A percentile compares a stretch with the other conserved stretches of the same genome.
Evolutionary conservation across 768 basidiomycete genomes (phyloP).

Genomic region (Amanita rubescens): DNA sequence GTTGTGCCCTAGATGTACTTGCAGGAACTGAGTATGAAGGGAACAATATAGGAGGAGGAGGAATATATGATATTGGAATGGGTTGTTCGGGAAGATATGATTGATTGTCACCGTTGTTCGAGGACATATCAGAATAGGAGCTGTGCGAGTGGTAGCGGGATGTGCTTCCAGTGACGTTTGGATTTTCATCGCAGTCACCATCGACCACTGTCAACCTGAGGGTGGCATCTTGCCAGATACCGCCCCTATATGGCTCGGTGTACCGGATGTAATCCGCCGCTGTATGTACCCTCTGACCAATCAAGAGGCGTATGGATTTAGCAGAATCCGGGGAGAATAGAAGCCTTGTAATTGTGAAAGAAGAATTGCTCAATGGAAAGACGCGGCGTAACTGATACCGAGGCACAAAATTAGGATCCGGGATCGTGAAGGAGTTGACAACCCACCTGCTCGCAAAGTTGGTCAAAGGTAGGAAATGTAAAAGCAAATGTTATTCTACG

Average conservation of each 20-base stretch:
- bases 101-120: conserved; percentile 6
- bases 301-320: conserved; percentile 47
- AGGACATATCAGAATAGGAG: conserved; percentile 5
- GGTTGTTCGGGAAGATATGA: neutral
- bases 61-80: conserved; percentile 22
- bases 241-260: conserved; percentile 40
- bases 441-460: conserved; percentile 58
- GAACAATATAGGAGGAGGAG: conserved; percentile 27
- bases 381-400: conserved; percentile 56
- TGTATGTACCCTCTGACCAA: conserved; percentile 52
- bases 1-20: conserved; percentile 3
- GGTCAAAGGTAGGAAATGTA: conserved; percentile 54
- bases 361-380: conserved; percentile 54
- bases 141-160: conserved; percentile 2
- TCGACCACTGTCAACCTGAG: conserved; percentile 59
- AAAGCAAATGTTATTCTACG: conserved; percentile 54
- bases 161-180: conserved; percentile 10
- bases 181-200: conserved; percentile 32
- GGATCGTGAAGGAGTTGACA: conserved; percentile 1
- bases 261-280: conserved; percentile 49
- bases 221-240: conserved; percentile 46
- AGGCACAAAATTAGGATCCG: conserved; percentile 10
- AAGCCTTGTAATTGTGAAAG: conserved; percentile 58
- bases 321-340: conserved; percentile 61
- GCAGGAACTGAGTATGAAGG: conserved; percentile 16